These are phyloP conservation scores for Kuraishia ogatae DNA, from an alignment of 805 yeast species.

Conservation along the genomic window DNA sequence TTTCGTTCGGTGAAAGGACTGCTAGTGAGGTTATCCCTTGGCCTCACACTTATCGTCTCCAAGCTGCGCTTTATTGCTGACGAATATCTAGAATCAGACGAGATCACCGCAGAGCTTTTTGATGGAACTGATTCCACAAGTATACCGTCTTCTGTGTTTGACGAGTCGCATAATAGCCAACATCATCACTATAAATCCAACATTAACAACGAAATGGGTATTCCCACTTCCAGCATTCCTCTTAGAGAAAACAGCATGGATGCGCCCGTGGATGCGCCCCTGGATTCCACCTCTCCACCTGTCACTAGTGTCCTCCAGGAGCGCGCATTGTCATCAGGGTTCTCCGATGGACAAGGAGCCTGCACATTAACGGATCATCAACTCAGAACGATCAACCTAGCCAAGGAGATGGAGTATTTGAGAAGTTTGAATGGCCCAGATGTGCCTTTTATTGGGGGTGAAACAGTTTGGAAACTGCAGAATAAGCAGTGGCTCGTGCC, in stretches of 20 bases:
- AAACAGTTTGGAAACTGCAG: constrained; percentile 49
- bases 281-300: too few relatives aligned
- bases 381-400: constrained; percentile 10
- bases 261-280: neutral
- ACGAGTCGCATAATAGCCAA: neutral
- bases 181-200: constrained; percentile 8
- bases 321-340: neutral
- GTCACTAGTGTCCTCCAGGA: neutral
- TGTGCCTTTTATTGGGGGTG: constrained; percentile 2
- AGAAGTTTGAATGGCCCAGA: constrained; percentile 7
- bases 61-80: constrained; percentile 36
- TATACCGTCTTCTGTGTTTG: constrained; percentile 7
- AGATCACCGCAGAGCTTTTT: constrained; percentile 41
- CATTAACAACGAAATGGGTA: constrained; percentile 13
- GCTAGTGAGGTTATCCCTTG: constrained; percentile 29
- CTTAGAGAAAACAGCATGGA: constrained; percentile 4
- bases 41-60: constrained; percentile 25
- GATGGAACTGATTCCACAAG: constrained; percentile 28
- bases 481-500: constrained; percentile 58
- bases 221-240: constrained; percentile 7
- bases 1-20: constrained; percentile 15
- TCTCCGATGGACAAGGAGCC: neutral
- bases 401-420: constrained; percentile 25
- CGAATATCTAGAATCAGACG: constrained; percentile 39
- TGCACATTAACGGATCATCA: constrained; percentile 1